Base-by-base conservation (phyloP, 257 asterid genomes). In the Solanum verrucosum region DNA sequence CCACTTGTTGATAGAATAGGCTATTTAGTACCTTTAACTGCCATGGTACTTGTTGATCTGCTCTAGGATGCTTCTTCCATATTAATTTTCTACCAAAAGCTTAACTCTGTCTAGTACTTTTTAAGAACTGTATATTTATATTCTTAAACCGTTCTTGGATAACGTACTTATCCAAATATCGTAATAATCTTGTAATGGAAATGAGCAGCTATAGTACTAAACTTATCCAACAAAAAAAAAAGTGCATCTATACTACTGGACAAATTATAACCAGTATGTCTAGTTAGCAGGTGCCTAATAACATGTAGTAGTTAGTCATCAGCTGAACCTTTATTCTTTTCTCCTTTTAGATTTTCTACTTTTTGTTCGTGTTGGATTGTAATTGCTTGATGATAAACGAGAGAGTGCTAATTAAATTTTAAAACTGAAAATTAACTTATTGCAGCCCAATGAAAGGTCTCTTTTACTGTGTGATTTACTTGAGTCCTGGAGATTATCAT, bases 401-500 rank as follows among this genome's bases (percentile, higher is more conserved):
- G 40, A 49, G 29, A 81, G 13, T 29, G 18, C 29, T 81, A 29
- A 2, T 35, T 49, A 35, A 31, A 33, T 71, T 67, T 59, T 77
- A 72, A 81, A 5, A 81, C 70, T 81, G 42, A 27, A 81, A 81
- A 5, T 46, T 29, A 18, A 81, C 68, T 46, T 81, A 67, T 44
- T 91, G 95, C 97, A 97, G 99, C 88, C 95, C 98, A 35, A 70
- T 92, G 91, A 97, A 93, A 92, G 96, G 98, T 89, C 96, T 97
- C 73, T 97, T 96, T 90, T 97, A 97, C 90, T 97, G 98, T 88
- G 99, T 97, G 88, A 95, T 97, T 88, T 97, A 97, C 96, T 93
- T 97, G 95, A 96, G 87, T 91, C 98, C 98, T 73, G 99, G 99
- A 87, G 98, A 97, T 91, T 97, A 97, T 94, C 99, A 97, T 84